A percentile compares a stretch with the other conserved stretches of the same genome.
These are phyloP conservation scores for Saccharomycopsis javanensis DNA, from an alignment of 805 yeast genomes.

Conservation along the genomic window DNA sequence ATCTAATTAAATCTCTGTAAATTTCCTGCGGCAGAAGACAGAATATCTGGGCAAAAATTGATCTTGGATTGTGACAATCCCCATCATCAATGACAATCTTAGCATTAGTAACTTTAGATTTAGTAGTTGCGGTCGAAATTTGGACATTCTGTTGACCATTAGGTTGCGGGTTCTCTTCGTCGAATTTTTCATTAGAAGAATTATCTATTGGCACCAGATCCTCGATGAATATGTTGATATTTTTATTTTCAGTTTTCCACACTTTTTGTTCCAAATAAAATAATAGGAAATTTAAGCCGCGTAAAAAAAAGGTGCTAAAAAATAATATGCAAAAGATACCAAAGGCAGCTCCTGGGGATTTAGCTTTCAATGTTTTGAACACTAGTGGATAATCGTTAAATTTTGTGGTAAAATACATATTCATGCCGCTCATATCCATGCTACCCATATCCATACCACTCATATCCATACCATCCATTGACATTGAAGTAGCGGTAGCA, in stretches of 20 bases:
- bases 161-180: conserved; percentile 8
- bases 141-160: not conserved
- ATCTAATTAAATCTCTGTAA: conserved; percentile 46
- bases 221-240: conserved; percentile 18
- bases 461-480: conserved; percentile 20
- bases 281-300: conserved; percentile 49
- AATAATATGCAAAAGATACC: conserved; percentile 62
- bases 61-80: conserved; percentile 17
- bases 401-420: conserved; percentile 42
- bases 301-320: conserved; percentile 46
- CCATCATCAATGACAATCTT: conserved; percentile 4
- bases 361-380: conserved; percentile 45
- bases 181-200: not conserved
- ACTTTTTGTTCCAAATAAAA: conserved; percentile 61
- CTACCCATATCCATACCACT: conserved; percentile 2
- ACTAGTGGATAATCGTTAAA: conserved; percentile 53
- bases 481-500: conserved; percentile 14
- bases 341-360: conserved; percentile 51
- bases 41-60: conserved; percentile 27
- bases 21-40: conserved; percentile 29
- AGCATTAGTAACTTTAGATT: conserved; percentile 6
- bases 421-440: conserved; percentile 26
- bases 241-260: conserved; percentile 35
- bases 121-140: not conserved
- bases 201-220: not conserved